phyloP scores from a whole-genome alignment of 768 basidiomycete species.

The Mycena filopes region DNA sequence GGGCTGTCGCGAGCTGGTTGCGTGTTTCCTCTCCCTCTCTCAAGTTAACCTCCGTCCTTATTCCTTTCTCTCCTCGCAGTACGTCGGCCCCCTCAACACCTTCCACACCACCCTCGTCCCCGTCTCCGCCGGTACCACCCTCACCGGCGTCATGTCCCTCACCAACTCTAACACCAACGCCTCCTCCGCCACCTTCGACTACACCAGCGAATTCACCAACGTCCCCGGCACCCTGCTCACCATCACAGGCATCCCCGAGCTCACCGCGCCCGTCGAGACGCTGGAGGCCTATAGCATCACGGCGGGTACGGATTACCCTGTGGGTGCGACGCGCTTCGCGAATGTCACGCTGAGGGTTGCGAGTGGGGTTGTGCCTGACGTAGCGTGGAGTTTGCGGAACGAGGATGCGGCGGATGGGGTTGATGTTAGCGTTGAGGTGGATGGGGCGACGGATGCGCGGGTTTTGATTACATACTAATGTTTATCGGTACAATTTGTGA shows the following conservation, averaged over 20 bases:
- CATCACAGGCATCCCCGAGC: neutral
- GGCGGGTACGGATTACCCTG: neutral
- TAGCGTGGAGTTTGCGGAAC: neutral
- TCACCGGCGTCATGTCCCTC: neutral
- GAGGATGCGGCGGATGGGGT: conserved; percentile 3
- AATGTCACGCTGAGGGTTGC: neutral
- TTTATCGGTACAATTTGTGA: no score
- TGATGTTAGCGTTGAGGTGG: neutral
- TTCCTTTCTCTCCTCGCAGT: conserved; percentile 1
- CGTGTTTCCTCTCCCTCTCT: no score
- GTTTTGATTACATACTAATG: conserved; percentile 2
- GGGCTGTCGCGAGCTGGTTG: neutral
- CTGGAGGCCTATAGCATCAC: neutral
- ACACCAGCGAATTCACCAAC: neutral
- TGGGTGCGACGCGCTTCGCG: neutral
- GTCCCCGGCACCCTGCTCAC: conserved; percentile 1
- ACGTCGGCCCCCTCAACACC: neutral
- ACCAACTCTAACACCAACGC: neutral
- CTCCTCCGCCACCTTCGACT: neutral
- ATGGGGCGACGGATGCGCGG: neutral
- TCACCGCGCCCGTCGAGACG: neutral
- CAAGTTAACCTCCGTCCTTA: neutral
- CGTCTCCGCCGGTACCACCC: neutral
- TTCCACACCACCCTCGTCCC: conserved; percentile 1
- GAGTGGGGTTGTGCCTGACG: neutral